These are phyloP conservation scores for Trichophyton simii DNA, from an alignment of 2,329 filamentous ascomycete genomes.

Conservation along the genomic window DNA sequence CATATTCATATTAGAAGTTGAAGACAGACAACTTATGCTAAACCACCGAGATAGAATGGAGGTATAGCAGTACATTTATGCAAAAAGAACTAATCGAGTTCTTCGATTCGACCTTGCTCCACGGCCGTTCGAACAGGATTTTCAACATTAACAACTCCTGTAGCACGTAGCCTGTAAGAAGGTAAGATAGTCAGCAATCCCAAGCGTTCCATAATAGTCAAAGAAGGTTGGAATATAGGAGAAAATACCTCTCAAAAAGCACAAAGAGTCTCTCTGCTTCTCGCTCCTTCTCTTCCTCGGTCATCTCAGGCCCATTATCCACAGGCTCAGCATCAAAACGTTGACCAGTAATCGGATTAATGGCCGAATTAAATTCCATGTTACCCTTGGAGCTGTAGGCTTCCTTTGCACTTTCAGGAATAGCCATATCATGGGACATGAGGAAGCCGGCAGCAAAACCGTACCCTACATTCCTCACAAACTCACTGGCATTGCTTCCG, in stretches of 20 bases:
- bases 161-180: constrained; percentile 48
- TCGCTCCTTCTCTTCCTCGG: constrained; percentile 75
- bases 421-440: constrained; percentile 66
- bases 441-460: constrained; percentile 87
- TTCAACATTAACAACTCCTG: constrained; percentile 62
- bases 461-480: constrained; percentile 87
- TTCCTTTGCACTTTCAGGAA: constrained; percentile 55
- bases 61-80: neutral
- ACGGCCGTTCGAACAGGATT: constrained; percentile 64
- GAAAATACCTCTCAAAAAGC: constrained; percentile 62
- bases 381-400: constrained; percentile 32
- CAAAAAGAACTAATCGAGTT: constrained; percentile 38
- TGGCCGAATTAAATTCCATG: constrained; percentile 28
- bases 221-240: neutral
- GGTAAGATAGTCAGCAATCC: neutral
- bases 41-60: neutral
- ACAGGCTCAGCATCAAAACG: constrained; percentile 55
- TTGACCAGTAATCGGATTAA: constrained; percentile 85
- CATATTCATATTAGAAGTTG: neutral
- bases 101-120: constrained; percentile 57
- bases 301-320: constrained; percentile 60
- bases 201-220: neutral
- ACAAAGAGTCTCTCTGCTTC: constrained; percentile 86
- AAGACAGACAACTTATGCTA: neutral
- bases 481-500: constrained; percentile 61